Evolutionary conservation across 2,329 filamentous ascomycete genomes (phyloP).

Genomic region (Xylaria sp.): DNA sequence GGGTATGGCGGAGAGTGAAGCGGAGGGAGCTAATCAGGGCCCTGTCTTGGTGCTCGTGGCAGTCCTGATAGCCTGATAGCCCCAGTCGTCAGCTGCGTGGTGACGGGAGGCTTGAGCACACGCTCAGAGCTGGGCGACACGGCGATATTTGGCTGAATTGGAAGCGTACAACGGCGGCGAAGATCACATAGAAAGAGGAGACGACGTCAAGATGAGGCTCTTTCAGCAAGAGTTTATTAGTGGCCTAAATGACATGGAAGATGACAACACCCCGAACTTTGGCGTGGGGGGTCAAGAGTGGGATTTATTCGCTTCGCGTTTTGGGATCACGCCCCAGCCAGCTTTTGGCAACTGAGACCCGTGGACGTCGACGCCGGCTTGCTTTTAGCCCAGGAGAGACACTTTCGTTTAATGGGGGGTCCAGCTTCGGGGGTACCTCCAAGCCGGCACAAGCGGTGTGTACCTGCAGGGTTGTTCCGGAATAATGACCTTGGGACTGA

Average conservation of each 20-base stretch:
- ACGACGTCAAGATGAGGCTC: conserved; percentile 43
- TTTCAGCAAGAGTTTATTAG: conserved; percentile 40
- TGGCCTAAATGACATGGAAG: conserved; percentile 41
- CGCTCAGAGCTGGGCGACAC: conserved; percentile 12
- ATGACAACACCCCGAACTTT: conserved; percentile 37
- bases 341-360: background rate
- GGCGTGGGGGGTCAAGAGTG: conserved; percentile 41
- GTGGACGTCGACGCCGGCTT: background rate
- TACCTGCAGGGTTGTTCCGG: no score
- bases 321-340: conserved; percentile 7
- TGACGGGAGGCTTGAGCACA: conserved; percentile 19
- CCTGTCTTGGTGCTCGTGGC: conserved; percentile 26
- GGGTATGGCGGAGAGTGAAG: conserved; percentile 16
- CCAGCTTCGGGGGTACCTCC: background rate
- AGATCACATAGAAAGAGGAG: conserved; percentile 30
- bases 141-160: conserved; percentile 27
- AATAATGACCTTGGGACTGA: no score
- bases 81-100: conserved; percentile 25
- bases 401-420: background rate
- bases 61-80: conserved; percentile 21
- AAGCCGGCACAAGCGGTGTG: no score
- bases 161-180: conserved; percentile 27
- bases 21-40: conserved; percentile 27
- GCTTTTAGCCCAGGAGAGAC: background rate
- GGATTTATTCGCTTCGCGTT: conserved; percentile 33